Conservation (phyloP, 805 yeast genomes). For the Lipomyces yamanashiensis region DNA sequence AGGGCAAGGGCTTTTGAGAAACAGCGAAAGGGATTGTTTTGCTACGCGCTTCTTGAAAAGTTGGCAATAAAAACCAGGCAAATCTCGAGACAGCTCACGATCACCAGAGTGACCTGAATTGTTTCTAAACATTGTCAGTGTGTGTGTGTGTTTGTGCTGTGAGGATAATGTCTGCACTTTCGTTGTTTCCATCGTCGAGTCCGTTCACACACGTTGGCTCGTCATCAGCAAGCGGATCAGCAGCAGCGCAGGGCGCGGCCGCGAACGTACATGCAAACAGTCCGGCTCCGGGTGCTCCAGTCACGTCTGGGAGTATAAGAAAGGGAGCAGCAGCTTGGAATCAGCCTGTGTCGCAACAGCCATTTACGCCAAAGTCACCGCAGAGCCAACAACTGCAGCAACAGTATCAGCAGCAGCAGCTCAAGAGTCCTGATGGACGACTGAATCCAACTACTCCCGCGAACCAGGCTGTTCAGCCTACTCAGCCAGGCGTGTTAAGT, state of each 20-base stretch:
- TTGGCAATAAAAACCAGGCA: not conserved
- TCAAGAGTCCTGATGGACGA: slow-evolving; percentile 6
- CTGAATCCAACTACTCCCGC: not conserved
- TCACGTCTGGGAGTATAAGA: not conserved
- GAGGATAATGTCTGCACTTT: not conserved
- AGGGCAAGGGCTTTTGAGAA: not conserved
- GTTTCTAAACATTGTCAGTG: not conserved
- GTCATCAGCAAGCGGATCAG: not conserved
- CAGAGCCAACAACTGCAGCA: not conserved
- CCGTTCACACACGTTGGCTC: slow-evolving; percentile 4
- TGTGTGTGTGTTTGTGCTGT: not conserved
- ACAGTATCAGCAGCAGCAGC: slow-evolving; percentile 26
- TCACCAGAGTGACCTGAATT: not conserved
- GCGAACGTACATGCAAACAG: not conserved
- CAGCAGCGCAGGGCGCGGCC: not conserved
- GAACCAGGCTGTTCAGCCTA: slow-evolving; percentile 3
- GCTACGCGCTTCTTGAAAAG: not conserved
- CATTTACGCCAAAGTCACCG: slow-evolving; percentile 1
- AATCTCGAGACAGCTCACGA: not conserved
- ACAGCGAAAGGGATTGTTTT: not conserved
- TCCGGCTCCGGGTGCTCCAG: not conserved
- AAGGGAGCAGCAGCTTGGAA: not conserved
- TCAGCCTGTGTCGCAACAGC: not conserved
- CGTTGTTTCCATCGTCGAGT: slow-evolving; percentile 5
- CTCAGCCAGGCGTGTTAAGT: not conserved